These are phyloP conservation scores for Microascus cirrosus DNA, from an alignment of 2,329 filamentous ascomycete species.

Conservation along the genomic window DNA sequence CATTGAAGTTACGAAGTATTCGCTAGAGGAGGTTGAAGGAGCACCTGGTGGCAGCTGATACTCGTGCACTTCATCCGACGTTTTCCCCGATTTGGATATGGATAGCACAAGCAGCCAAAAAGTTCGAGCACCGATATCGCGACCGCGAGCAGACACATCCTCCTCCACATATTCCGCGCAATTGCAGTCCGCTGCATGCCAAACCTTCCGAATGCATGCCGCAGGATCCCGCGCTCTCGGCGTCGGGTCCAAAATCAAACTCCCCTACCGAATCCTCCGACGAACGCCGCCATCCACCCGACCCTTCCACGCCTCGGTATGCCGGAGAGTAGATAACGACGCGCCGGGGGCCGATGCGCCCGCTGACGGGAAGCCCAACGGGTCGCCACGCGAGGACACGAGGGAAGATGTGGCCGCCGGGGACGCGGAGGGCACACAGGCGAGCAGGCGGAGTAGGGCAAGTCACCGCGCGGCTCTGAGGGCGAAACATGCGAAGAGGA, in stretches of 20 bases:
- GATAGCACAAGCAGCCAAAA: not conserved
- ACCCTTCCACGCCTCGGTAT: conserved; percentile 7
- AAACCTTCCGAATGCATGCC: conserved; percentile 14
- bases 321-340: conserved; percentile 7
- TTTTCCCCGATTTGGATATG: not conserved
- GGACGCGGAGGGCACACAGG: not conserved
- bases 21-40: no score
- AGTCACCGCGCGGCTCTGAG: conserved; percentile 14
- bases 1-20: no score
- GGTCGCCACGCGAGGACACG: conserved; percentile 6
- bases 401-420: not conserved
- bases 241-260: conserved; percentile 8
- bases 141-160: not conserved
- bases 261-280: conserved; percentile 1
- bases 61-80: not conserved
- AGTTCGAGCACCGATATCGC: not conserved
- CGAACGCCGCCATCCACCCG: conserved; percentile 8
- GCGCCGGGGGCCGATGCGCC: conserved; percentile 8
- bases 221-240: conserved; percentile 13
- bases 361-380: conserved; percentile 8
- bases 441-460: conserved; percentile 6
- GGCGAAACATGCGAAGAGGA: conserved; percentile 19
- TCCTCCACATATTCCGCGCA: conserved; percentile 5
- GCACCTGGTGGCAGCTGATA: not conserved
- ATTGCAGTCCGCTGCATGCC: conserved; percentile 8